A percentile compares a stretch with the other conserved stretches of the same genome.
Conservation (phyloP, 2,329 filamentous ascomycete species). For the Stachybotrys echinatus region DNA sequence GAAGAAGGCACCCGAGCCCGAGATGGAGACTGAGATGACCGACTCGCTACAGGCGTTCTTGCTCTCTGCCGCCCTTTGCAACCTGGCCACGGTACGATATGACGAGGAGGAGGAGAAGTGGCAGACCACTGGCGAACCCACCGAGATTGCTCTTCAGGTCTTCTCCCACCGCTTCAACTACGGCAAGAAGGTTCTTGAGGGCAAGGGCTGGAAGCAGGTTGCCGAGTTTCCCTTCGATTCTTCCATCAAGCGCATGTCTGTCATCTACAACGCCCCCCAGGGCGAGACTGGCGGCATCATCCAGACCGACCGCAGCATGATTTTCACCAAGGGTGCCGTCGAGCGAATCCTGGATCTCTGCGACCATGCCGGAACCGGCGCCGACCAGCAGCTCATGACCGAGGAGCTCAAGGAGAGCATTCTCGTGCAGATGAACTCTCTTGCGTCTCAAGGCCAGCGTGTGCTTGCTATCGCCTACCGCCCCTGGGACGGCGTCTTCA, state of each 20-base stretch:
- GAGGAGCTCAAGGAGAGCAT: slow-evolving; percentile 45
- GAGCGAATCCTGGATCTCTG: slow-evolving; percentile 57
- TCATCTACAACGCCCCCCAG: slow-evolving; percentile 55
- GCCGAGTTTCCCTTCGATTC: slow-evolving; percentile 78
- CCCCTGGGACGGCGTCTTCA: slow-evolving; percentile 46
- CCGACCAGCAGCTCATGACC: slow-evolving; percentile 38
- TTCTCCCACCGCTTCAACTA: slow-evolving; percentile 64
- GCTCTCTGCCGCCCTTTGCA: slow-evolving; percentile 57
- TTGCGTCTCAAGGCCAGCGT: slow-evolving; percentile 65
- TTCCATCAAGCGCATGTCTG: slow-evolving; percentile 73
- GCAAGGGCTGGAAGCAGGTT: slow-evolving; percentile 54
- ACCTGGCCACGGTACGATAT: slow-evolving; percentile 54
- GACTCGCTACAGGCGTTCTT: slow-evolving; percentile 47
- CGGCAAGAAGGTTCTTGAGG: slow-evolving; percentile 48
- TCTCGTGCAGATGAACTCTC: slow-evolving; percentile 47
- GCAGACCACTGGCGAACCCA: slow-evolving; percentile 66
- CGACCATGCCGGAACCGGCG: slow-evolving; percentile 38
- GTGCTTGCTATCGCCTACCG: slow-evolving; percentile 68
- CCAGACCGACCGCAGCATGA: slow-evolving; percentile 39
- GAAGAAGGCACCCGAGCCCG: slow-evolving; percentile 23
- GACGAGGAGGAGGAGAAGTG: slow-evolving; percentile 52
- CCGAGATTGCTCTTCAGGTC: slow-evolving; percentile 72
- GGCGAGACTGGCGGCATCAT: slow-evolving; percentile 31
- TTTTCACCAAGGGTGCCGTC: slow-evolving; percentile 59
- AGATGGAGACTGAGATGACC: slow-evolving; percentile 39